Base-by-base conservation (phyloP, 1,139 yeast genomes). In the Taphrina betulina region DNA sequence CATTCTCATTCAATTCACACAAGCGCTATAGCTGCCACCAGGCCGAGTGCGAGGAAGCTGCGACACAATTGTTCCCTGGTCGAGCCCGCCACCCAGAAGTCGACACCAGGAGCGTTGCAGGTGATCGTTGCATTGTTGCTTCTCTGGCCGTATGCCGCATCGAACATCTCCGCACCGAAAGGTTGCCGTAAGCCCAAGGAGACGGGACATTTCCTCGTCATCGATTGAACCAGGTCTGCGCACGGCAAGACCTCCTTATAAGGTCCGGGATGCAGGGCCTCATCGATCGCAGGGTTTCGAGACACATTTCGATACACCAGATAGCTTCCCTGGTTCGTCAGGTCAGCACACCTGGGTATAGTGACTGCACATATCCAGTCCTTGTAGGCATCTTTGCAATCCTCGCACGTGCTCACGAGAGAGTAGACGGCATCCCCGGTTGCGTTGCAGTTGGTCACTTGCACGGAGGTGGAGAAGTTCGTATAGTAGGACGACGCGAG, bases 281-380 rank as follows among this genome's bases (percentile, higher is more conserved):
- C 71, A 62, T 80, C 78, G 19, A 42, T 33, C 5, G 23, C 52
- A 5, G 71, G 72, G 63, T 79, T 87, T 58, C 98, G 75, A 5
- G 87, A 82, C 3, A 74, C 68, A 28, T 77, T 68, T 0, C 69
- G 66, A 0, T 85, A 73, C 67, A 69, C 67, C 55, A 45, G 41
- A 16, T 20, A 36, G 12, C 42, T 31, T 17, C 45, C 56, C 1
- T 42, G 38, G 20, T 41, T 35, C 16, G 53, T 53, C 12, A 40
- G 16, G 8, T 73, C 76, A 0, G 84, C 75, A 65, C 98, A 92
- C 33, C 97, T 73, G 0, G 98, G 97, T n/a, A 92, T 85, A 0
- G 89, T 75, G 3, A 87, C 88, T 0, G 95, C 78, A 71, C 98
- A 92, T 17, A 92, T 75, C 98, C 98, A 92, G 64, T 83, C 77